Conservation (phyloP, 164 flowering plant genomes). For the Tetrastigma voinierianum region DNA sequence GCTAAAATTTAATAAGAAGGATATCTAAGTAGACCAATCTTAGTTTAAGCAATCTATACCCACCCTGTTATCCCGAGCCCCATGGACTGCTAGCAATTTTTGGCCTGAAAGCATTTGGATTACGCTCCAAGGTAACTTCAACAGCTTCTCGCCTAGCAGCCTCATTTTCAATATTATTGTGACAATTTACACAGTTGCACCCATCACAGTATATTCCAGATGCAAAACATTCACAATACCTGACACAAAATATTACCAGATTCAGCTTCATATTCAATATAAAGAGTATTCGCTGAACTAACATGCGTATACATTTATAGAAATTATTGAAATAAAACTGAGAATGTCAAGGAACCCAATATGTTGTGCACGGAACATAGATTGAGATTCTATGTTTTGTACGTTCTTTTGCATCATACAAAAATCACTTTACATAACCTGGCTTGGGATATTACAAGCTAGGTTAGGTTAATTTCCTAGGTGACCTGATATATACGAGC, state of each 20-base stretch:
- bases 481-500: too few relatives aligned
- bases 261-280: background rate
- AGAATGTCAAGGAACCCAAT: too few relatives aligned
- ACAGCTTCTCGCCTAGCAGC: constrained; percentile 84
- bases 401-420: too few relatives aligned
- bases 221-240: constrained; percentile 99
- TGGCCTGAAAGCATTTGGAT: constrained; percentile 95
- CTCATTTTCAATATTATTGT: constrained; percentile 86
- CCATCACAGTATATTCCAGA: constrained; percentile 94
- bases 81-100: constrained; percentile 96
- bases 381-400: too few relatives aligned
- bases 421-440: too few relatives aligned
- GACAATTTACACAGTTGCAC: constrained; percentile 86
- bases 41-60: constrained; percentile 3
- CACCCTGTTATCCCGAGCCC: constrained; percentile 68
- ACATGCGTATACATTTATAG: too few relatives aligned
- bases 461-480: too few relatives aligned
- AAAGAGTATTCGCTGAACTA: background rate
- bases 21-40: too few relatives aligned
- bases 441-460: too few relatives aligned
- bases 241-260: constrained; percentile 26
- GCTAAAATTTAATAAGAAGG: too few relatives aligned
- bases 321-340: too few relatives aligned
- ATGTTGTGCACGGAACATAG: too few relatives aligned
- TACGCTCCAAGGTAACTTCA: constrained; percentile 86